These are phyloP conservation scores for Eutrema salsugineum DNA, from an alignment of 441 rosid genomes.

Conservation along the genomic window DNA sequence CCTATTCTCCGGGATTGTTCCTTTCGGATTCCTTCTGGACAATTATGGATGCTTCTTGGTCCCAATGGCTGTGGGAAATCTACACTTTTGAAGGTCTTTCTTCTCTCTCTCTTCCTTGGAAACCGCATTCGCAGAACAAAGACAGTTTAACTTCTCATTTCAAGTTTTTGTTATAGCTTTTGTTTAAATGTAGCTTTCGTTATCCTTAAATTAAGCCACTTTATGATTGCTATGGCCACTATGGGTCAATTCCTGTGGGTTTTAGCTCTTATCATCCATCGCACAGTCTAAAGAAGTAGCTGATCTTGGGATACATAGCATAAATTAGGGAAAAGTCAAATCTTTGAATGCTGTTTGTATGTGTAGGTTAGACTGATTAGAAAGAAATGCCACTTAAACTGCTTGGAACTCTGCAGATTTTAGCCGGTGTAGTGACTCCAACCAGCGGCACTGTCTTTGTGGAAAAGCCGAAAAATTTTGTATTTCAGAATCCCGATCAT, in stretches of 20 bases:
- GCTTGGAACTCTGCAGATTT: conserved; percentile 48
- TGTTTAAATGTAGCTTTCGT: background rate
- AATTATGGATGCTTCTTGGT: conserved; percentile 95
- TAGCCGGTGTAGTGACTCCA: conserved; percentile 87
- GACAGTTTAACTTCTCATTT: background rate
- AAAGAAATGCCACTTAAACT: background rate
- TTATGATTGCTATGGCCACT: background rate
- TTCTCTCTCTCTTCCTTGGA: background rate
- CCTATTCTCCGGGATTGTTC: conserved; percentile 83
- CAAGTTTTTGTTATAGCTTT: background rate
- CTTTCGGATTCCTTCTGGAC: conserved; percentile 68
- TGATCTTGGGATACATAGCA: background rate
- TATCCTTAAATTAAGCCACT: background rate
- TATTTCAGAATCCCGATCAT: conserved; percentile 93
- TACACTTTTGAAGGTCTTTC: conserved; percentile 78
- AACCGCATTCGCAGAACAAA: background rate
- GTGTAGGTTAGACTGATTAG: background rate
- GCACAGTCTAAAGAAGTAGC: background rate
- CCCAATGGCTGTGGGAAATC: conserved; percentile 99
- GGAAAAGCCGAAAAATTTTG: conserved; percentile 76
- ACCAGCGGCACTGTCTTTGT: conserved; percentile 56
- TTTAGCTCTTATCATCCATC: background rate
- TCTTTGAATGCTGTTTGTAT: conserved; percentile 12
- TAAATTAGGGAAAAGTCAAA: background rate
- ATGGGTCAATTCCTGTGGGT: background rate